phyloP scores from a whole-genome alignment of 176 grass and related monocot genomes.

The Lolium perenne region DNA sequence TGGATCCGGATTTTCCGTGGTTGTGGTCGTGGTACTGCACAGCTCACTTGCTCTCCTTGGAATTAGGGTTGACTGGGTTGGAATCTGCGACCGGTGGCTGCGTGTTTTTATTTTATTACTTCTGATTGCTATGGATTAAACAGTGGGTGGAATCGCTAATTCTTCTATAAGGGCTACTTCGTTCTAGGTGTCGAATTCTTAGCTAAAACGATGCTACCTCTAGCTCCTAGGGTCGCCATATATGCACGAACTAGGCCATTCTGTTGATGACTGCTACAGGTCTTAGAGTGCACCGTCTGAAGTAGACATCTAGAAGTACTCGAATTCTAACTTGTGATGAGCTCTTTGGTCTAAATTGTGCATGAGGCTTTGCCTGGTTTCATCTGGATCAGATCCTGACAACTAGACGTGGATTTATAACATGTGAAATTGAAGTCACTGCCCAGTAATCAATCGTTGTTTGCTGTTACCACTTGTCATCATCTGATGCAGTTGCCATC shows the following conservation, averaged over 20 bases:
- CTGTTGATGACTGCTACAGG: neutral
- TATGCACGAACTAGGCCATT: neutral
- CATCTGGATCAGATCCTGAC: neutral
- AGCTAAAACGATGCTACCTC: neutral
- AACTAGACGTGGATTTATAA: conserved; percentile 3
- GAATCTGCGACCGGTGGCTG: neutral
- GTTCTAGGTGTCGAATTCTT: neutral
- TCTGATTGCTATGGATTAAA: neutral
- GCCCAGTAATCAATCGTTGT: neutral
- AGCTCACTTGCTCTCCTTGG: neutral
- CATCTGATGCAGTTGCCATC: conserved; percentile 12
- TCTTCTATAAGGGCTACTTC: neutral
- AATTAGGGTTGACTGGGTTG: conserved; percentile 7
- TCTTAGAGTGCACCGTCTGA: neutral
- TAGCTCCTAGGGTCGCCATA: too few species aligned
- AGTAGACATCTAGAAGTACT: neutral
- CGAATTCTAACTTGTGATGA: neutral
- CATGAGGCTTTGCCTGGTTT: neutral
- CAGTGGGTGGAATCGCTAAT: neutral
- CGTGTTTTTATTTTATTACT: neutral
- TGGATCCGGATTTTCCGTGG: neutral
- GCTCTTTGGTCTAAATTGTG: neutral
- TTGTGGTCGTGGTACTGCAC: neutral
- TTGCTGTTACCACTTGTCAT: neutral
- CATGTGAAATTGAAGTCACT: conserved; percentile 3